These are phyloP conservation scores for Stephania japonica DNA, from an alignment of 164 flowering plant genomes.

Conservation along the genomic window DNA sequence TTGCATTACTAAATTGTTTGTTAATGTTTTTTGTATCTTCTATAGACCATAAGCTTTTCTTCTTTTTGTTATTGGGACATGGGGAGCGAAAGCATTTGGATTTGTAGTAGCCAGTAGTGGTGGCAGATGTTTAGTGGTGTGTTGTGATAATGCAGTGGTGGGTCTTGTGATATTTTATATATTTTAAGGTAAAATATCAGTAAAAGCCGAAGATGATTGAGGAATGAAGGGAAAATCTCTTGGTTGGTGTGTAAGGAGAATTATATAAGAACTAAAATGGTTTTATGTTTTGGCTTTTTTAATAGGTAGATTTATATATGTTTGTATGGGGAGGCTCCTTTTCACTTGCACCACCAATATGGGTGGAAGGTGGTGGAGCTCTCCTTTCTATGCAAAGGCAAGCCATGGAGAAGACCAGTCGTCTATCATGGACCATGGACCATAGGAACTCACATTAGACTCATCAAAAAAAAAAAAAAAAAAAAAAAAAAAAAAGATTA, in stretches of 20 bases:
- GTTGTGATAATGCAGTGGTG: conserved; percentile 8
- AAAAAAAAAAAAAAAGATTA: too few species aligned
- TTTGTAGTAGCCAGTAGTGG: conserved; percentile 12
- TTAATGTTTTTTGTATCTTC: neutral
- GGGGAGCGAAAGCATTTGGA: conserved; percentile 17
- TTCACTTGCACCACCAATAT: conserved; percentile 14
- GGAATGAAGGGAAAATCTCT: conserved; percentile 68
- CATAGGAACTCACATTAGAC: neutral
- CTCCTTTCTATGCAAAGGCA: conserved; percentile 55
- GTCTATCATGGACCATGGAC: conserved; percentile 23
- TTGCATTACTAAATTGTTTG: neutral
- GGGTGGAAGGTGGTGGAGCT: conserved; percentile 27
- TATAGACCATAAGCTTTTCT: conserved; percentile 3
- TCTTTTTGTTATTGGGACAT: conserved; percentile 11
- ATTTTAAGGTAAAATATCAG: conserved; percentile 13
- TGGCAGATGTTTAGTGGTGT: conserved; percentile 15
- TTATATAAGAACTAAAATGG: neutral
- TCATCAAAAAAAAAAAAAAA: too few species aligned
- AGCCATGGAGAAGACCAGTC: conserved; percentile 35
- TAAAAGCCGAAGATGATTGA: conserved; percentile 68
- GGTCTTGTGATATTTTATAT: conserved; percentile 4
- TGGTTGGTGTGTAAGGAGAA: conserved; percentile 44
- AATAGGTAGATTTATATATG: neutral
- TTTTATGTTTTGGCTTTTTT: neutral
- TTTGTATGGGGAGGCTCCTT: neutral